These are phyloP conservation scores for Carex littledalei DNA, from an alignment of 176 grass and related monocot genomes.

Conservation along the genomic window DNA sequence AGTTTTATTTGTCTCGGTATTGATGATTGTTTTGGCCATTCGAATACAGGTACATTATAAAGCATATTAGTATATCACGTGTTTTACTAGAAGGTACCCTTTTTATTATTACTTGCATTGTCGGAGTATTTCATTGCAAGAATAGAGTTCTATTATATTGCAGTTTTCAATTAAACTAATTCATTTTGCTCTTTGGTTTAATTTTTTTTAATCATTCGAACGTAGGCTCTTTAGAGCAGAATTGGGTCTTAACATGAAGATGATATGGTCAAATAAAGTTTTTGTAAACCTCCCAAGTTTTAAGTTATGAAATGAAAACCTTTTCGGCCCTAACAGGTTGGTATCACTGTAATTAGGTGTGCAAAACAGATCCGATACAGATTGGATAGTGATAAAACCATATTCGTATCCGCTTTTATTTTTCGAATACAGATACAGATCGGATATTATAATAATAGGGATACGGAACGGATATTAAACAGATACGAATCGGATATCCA, in stretches of 20 bases:
- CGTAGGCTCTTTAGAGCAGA: background rate
- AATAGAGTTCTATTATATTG: background rate
- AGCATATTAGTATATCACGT: background rate
- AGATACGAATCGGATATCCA: too few relatives aligned
- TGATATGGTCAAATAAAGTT: too few relatives aligned
- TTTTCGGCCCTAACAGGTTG: background rate
- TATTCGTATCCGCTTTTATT: too few relatives aligned
- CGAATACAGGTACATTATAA: conserved; percentile 49
- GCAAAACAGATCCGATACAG: too few relatives aligned
- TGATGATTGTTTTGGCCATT: conserved; percentile 61
- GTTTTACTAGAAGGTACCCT: background rate
- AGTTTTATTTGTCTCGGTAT: conserved; percentile 69
- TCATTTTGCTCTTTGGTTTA: background rate
- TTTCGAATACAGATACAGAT: too few relatives aligned
- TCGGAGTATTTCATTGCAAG: background rate
- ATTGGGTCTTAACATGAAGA: background rate
- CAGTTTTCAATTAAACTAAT: background rate
- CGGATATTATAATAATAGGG: too few relatives aligned
- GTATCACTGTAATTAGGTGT: background rate
- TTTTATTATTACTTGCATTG: background rate
- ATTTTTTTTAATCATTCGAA: background rate
- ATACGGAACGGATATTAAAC: too few relatives aligned
- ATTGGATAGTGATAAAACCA: too few relatives aligned
- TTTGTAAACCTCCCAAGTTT: background rate
- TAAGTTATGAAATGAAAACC: background rate